phyloP scores from a whole-genome alignment of 805 yeast genomes.

The Metschnikowia gelsemii region DNA sequence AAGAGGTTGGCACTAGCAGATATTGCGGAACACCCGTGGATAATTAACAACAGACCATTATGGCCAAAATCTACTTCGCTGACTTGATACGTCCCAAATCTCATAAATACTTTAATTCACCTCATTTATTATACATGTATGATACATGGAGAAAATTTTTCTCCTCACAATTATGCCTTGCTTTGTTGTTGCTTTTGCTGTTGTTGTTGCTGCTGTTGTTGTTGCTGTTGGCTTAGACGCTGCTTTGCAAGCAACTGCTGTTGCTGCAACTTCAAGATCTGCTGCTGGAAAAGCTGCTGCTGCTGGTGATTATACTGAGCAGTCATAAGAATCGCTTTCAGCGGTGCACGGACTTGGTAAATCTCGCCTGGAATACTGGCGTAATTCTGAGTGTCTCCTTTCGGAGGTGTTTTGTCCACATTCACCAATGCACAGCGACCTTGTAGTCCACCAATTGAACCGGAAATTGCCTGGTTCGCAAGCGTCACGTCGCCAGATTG shows the following conservation, averaged over 20 bases:
- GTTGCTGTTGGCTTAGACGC: constrained; percentile 58
- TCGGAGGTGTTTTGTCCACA: constrained; percentile 42
- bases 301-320: constrained; percentile 44
- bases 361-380: constrained; percentile 62
- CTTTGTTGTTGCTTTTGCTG: constrained; percentile 6
- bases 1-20: constrained; percentile 61
- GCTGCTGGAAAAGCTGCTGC: constrained; percentile 46
- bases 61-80: constrained; percentile 48
- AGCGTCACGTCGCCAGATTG: constrained; percentile 37
- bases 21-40: constrained; percentile 83
- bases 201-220: constrained; percentile 73
- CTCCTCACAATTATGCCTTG: constrained; percentile 1
- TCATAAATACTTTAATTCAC: not conserved
- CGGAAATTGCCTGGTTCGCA: constrained; percentile 48
- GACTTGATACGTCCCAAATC: not conserved
- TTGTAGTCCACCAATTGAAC: constrained; percentile 67
- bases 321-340: constrained; percentile 42
- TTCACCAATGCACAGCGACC: constrained; percentile 79
- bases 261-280: constrained; percentile 38
- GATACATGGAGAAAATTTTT: too few species aligned
- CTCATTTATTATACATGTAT: not conserved
- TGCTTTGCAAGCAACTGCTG: constrained; percentile 39
- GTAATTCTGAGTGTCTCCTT: constrained; percentile 38
- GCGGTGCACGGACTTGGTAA: constrained; percentile 48
- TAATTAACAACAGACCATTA: constrained; percentile 54